Evolutionary conservation across 345 rosid genomes (phyloP).

Genomic region (Eucalyptus curtisii): DNA sequence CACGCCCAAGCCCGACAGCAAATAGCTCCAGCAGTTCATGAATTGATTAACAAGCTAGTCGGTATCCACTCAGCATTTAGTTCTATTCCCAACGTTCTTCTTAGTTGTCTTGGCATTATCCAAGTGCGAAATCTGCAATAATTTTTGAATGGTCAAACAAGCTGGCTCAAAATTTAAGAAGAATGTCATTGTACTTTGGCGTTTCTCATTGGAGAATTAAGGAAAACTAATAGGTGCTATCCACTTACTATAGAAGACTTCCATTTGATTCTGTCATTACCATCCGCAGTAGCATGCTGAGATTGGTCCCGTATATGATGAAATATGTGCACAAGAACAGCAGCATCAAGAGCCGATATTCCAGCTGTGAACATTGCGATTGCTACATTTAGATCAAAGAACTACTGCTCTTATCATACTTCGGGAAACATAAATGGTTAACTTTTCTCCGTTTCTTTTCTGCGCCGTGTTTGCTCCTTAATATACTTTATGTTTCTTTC

Average conservation of each 20-base stretch:
- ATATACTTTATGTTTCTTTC: neutral
- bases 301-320: constrained; percentile 24
- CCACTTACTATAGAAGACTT: constrained; percentile 66
- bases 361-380: constrained; percentile 41
- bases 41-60: neutral
- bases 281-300: constrained; percentile 21
- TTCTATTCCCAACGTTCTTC: constrained; percentile 2
- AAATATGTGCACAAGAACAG: constrained; percentile 73
- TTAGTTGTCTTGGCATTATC: constrained; percentile 29
- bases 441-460: neutral
- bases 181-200: neutral
- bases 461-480: neutral
- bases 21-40: neutral
- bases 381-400: neutral
- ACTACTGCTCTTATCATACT: neutral
- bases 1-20: neutral
- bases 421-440: neutral
- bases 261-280: constrained; percentile 41
- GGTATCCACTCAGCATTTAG: neutral
- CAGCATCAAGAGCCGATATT: constrained; percentile 92
- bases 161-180: neutral
- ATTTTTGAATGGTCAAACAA: neutral
- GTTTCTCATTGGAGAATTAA: neutral
- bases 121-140: constrained; percentile 43
- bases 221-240: neutral